Evolutionary conservation across 2,329 filamentous ascomycete species (phyloP).

Genomic region (Pseudogymnoascus sp.): DNA sequence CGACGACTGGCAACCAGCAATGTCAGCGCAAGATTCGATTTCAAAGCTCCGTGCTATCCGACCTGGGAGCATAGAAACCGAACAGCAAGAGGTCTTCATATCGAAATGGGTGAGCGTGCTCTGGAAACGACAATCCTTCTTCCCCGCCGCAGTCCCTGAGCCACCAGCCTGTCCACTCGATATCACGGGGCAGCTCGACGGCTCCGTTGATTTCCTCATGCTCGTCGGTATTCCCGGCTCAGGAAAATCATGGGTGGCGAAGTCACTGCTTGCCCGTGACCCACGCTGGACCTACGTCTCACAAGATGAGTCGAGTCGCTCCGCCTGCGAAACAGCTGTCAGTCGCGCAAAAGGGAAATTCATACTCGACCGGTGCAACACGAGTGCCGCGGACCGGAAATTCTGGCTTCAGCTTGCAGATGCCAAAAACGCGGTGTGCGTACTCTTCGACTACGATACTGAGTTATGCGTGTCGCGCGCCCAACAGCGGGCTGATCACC

Average conservation of each 20-base stretch:
- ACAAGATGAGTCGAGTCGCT: conserved; percentile 15
- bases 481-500: conserved; percentile 13
- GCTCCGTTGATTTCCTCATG: conserved; percentile 15
- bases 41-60: conserved; percentile 14
- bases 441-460: conserved; percentile 16
- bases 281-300: conserved; percentile 11
- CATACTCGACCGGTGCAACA: conserved; percentile 19
- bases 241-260: conserved; percentile 16
- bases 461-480: conserved; percentile 16
- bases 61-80: conserved; percentile 18
- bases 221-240: conserved; percentile 17
- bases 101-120: conserved; percentile 15
- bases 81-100: conserved; percentile 18
- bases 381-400: conserved; percentile 15
- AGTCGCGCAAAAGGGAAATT: conserved; percentile 8
- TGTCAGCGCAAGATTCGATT: conserved; percentile 14
- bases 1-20: conserved; percentile 11
- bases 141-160: conserved; percentile 12
- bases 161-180: conserved; percentile 4
- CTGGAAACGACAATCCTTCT: conserved; percentile 17
- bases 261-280: conserved; percentile 14
- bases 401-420: conserved; percentile 13
- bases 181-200: conserved; percentile 5
- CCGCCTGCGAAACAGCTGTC: conserved; percentile 3
- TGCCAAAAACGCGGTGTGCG: conserved; percentile 5